phyloP scores from a whole-genome alignment of 345 rosid species.

The Eucalyptus pauciflora region DNA sequence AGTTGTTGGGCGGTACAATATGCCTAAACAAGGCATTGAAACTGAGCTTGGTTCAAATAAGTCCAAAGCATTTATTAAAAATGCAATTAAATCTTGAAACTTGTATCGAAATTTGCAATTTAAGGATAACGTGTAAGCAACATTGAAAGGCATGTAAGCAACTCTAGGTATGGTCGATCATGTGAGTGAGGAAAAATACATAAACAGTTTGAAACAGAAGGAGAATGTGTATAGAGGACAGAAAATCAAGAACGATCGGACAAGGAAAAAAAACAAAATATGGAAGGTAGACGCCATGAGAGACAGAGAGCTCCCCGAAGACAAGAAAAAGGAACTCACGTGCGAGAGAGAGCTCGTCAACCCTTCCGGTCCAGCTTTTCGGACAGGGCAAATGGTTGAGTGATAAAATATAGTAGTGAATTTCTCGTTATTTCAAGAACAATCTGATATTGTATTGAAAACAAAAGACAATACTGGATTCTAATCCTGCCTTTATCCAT shows the following conservation, averaged over 20 bases:
- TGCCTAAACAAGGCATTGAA: too few species aligned
- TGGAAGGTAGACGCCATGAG: neutral
- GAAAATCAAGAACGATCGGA: neutral
- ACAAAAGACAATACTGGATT: neutral
- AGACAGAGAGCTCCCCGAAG: neutral
- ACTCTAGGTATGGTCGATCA: neutral
- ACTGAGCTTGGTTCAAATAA: neutral
- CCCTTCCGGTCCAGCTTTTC: neutral
- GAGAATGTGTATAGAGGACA: neutral
- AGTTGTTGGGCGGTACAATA: too few species aligned
- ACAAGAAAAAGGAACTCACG: neutral
- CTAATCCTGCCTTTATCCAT: neutral
- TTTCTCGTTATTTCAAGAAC: neutral
- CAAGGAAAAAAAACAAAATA: neutral
- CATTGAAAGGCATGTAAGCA: neutral
- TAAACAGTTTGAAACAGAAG: neutral
- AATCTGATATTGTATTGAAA: neutral
- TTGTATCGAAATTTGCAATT: too few species aligned
- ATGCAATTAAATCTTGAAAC: neutral
- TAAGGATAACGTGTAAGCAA: neutral
- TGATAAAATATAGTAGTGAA: neutral
- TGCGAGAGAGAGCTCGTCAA: neutral
- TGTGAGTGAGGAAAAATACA: neutral
- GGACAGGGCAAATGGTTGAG: fast-evolving
- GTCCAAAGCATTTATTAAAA: neutral